Conservation (phyloP, 1,139 yeast genomes). For the Yarrowia galli region DNA sequence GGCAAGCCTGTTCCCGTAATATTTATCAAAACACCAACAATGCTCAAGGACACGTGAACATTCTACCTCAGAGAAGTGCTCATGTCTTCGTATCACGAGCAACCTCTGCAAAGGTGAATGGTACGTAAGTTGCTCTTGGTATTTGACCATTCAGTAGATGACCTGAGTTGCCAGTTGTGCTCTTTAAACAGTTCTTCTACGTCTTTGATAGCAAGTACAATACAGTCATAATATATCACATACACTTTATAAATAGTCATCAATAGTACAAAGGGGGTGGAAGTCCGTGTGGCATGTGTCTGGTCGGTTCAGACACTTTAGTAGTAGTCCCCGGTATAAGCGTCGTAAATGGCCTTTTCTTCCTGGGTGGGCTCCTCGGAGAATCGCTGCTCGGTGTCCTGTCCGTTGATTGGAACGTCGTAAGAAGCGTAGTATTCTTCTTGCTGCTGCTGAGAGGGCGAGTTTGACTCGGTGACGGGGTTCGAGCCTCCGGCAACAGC, state of each 20-base stretch:
- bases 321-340: conserved; percentile 37
- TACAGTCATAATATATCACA: conserved; percentile 37
- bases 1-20: no score
- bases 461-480: conserved; percentile 37
- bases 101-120: no score
- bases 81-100: no score
- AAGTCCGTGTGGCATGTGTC: conserved; percentile 9
- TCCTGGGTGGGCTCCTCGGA: conserved; percentile 35
- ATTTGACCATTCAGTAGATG: no score
- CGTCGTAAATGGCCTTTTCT: conserved; percentile 37
- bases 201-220: background rate
- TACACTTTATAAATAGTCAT: conserved; percentile 38
- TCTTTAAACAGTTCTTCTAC: no score
- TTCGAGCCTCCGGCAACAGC: conserved; percentile 10
- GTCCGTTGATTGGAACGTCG: conserved; percentile 33
- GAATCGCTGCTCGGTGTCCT: conserved; percentile 28
- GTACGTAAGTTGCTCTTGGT: no score
- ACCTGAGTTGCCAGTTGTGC: no score
- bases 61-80: no score
- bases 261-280: conserved; percentile 34
- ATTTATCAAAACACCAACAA: no score
- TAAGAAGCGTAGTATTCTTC: conserved; percentile 30
- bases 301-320: background rate
- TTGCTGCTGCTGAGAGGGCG: conserved; percentile 30
- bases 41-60: no score